Conservation (phyloP, 441 rosid genomes). For the Capsella rubella region DNA sequence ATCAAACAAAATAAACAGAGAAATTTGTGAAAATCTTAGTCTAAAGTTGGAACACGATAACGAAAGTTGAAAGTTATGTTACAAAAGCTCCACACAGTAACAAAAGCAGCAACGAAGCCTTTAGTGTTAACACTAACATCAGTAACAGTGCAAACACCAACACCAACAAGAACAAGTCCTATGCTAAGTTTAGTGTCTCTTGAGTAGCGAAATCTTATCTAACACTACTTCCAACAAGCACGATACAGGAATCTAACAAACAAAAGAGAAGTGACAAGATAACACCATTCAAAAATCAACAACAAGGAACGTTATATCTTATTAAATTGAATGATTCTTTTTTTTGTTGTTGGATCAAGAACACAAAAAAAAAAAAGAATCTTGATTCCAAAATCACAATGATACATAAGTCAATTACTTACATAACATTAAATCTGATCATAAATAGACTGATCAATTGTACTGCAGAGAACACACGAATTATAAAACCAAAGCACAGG, state of each 20-base stretch:
- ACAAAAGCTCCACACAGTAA: conserved; percentile 64
- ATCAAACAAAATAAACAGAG: not conserved
- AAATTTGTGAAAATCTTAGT: not conserved
- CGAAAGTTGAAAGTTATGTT: not conserved
- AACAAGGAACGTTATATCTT: not conserved
- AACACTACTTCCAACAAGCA: conserved; percentile 71
- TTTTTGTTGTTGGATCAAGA: too few species aligned
- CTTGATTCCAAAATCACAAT: too few species aligned
- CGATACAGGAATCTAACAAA: conserved; percentile 65
- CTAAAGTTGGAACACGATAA: not conserved
- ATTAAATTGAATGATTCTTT: too few species aligned
- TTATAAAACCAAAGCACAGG: too few species aligned
- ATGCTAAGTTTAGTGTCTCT: conserved; percentile 76
- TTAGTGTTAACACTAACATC: conserved; percentile 72
- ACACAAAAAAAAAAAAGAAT: too few species aligned
- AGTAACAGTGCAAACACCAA: conserved; percentile 73
- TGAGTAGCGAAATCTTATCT: conserved; percentile 71
- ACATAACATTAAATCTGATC: too few species aligned
- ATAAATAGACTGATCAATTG: too few species aligned
- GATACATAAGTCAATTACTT: too few species aligned
- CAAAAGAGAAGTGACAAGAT: conserved; percentile 15
- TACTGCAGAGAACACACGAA: too few species aligned
- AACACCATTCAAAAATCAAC: conserved; percentile 33
- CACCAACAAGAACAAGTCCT: conserved; percentile 66
- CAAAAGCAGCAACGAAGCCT: conserved; percentile 67